Evolutionary conservation across 352 stramenopile genomes (phyloP).

Genomic region (Peronosclerospora sorghi): DNA sequence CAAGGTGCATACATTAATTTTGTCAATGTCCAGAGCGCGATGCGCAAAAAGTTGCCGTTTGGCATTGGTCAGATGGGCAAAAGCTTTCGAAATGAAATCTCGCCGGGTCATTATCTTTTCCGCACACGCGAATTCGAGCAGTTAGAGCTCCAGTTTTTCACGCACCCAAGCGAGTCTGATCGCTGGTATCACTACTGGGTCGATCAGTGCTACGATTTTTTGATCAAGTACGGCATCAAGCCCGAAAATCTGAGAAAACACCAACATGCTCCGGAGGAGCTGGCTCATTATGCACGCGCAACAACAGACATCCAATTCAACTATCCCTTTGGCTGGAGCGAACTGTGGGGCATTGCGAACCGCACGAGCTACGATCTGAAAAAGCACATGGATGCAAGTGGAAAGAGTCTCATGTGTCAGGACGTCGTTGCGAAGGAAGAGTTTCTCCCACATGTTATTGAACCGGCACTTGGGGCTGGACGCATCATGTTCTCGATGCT

Average conservation of each 20-base stretch:
- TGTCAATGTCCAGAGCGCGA: conserved; percentile 88
- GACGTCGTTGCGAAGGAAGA: conserved; percentile 60
- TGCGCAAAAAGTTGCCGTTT: conserved; percentile 90
- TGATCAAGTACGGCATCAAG: conserved; percentile 85
- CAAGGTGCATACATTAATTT: conserved; percentile 79
- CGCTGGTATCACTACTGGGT: conserved; percentile 88
- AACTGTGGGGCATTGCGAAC: conserved; percentile 95
- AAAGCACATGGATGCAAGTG: conserved; percentile 89
- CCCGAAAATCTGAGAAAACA: conserved; percentile 87
- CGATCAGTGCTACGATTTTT: conserved; percentile 82
- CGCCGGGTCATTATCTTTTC: conserved; percentile 95
- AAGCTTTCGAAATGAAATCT: conserved; percentile 98
- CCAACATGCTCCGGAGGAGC: conserved; percentile 84
- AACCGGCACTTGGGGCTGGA: conserved; percentile 85
- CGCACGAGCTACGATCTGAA: conserved; percentile 93
- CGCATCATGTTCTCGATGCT: conserved; percentile 91
- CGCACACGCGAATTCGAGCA: conserved; percentile 97
- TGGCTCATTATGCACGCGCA: conserved; percentile 94
- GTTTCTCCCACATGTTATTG: conserved; percentile 94
- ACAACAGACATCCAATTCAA: conserved; percentile 97
- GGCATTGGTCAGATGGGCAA: conserved; percentile 96
- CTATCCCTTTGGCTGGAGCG: conserved; percentile 94
- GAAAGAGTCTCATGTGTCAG: conserved; percentile 81
- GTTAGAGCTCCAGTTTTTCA: conserved; percentile 89
- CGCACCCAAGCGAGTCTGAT: conserved; percentile 60